Percentiles rank a stretch among this genome's conserved stretches.
phyloP scores from a whole-genome alignment of 805 yeast species.

The Isabelozyma gotoi region DNA sequence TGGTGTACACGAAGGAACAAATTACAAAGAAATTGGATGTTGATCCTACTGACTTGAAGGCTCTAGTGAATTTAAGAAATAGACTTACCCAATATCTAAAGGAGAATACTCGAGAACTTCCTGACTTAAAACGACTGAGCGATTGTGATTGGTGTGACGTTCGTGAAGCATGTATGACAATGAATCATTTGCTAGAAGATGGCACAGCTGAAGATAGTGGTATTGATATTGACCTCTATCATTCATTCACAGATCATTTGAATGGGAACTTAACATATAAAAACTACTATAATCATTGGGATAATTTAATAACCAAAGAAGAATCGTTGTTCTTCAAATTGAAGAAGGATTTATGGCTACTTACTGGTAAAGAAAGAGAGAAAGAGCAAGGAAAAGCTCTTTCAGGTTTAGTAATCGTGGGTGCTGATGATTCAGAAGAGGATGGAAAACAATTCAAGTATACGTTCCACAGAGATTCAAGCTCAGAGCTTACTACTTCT shows the following conservation, averaged over 20 bases:
- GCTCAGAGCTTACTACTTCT: conserved; percentile 7
- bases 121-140: conserved; percentile 51
- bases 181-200: conserved; percentile 56
- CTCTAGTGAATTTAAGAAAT: conserved; percentile 73
- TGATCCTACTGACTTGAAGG: conserved; percentile 56
- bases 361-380: conserved; percentile 61
- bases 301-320: conserved; percentile 68
- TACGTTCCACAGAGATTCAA: conserved; percentile 43
- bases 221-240: conserved; percentile 46
- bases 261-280: conserved; percentile 35
- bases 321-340: conserved; percentile 54
- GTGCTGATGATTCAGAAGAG: conserved; percentile 15
- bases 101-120: conserved; percentile 50
- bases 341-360: conserved; percentile 69
- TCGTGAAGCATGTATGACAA: conserved; percentile 60
- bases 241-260: conserved; percentile 52
- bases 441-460: conserved; percentile 38
- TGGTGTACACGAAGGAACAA: conserved; percentile 70
- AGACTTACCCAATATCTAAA: conserved; percentile 58
- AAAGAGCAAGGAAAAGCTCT: conserved; percentile 56
- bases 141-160: conserved; percentile 63
- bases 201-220: conserved; percentile 60
- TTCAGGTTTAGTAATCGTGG: conserved; percentile 47
- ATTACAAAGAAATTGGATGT: conserved; percentile 56
- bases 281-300: conserved; percentile 72